Evolutionary conservation across 495 filamentous ascomycete species (phyloP).

Genomic region (Aspergillus indologenus): DNA sequence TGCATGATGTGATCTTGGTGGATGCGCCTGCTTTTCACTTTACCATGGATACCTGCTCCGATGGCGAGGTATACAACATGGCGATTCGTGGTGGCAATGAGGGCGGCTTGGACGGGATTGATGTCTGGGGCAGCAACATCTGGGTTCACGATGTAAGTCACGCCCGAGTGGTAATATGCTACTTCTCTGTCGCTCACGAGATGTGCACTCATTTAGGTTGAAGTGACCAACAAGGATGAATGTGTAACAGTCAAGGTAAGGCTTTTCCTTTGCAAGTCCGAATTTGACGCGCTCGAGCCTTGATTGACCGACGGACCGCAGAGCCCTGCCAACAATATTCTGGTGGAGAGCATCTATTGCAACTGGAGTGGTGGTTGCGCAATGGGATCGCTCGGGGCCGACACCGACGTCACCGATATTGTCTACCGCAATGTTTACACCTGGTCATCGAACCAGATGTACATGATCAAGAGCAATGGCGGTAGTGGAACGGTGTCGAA

Average conservation of each 20-base stretch:
- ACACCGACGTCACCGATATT: constrained; percentile 42
- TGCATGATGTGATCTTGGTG: constrained; percentile 49
- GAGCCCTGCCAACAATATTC: constrained; percentile 46
- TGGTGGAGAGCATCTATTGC: constrained; percentile 56
- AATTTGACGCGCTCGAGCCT: too few species aligned
- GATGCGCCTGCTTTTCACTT: constrained; percentile 53
- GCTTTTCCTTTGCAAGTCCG: neutral
- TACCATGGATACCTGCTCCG: constrained; percentile 42
- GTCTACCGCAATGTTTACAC: constrained; percentile 51
- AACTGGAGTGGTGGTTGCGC: constrained; percentile 57
- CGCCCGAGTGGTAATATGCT: neutral
- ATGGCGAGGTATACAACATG: constrained; percentile 53
- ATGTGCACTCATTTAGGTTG: constrained; percentile 31
- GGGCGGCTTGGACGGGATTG: constrained; percentile 52
- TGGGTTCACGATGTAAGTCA: constrained; percentile 49
- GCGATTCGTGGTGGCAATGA: constrained; percentile 48
- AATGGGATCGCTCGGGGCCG: constrained; percentile 45
- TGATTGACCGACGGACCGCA: constrained; percentile 8
- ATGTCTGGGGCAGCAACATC: constrained; percentile 49
- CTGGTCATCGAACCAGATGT: constrained; percentile 56
- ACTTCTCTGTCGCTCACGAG: constrained; percentile 7
- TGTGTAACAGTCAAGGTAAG: constrained; percentile 51
- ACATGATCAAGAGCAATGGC: constrained; percentile 61
- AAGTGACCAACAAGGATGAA: constrained; percentile 56
- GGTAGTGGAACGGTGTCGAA: constrained; percentile 42